These are phyloP conservation scores for Ceratocystis papillata DNA, from an alignment of 2,329 filamentous ascomycete species.

Conservation along the genomic window DNA sequence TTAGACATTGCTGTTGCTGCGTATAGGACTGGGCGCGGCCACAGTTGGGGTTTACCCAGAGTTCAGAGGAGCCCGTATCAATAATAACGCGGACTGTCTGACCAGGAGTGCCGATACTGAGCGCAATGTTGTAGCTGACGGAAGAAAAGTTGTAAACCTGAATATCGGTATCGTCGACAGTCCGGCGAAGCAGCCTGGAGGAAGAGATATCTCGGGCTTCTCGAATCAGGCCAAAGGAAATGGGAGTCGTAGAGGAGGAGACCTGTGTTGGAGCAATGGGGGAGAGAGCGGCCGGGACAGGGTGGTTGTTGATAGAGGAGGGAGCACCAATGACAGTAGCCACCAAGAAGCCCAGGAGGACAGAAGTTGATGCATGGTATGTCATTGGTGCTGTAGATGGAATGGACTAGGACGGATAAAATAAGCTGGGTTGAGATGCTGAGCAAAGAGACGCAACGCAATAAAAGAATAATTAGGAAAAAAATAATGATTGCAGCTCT, in stretches of 20 bases:
- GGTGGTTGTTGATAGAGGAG: background rate
- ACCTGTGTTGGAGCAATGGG: background rate
- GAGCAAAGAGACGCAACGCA: background rate
- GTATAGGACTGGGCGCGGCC: constrained; percentile 22
- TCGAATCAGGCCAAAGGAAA: constrained; percentile 18
- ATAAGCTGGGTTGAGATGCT: background rate
- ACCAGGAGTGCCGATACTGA: constrained; percentile 33
- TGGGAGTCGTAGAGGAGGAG: background rate
- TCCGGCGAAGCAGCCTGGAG: constrained; percentile 13
- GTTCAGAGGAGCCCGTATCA: constrained; percentile 36
- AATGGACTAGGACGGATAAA: background rate
- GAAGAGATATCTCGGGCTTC: constrained; percentile 15
- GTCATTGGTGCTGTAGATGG: constrained; percentile 9
- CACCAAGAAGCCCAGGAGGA: constrained; percentile 17
- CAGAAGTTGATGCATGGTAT: constrained; percentile 3
- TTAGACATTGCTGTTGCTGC: constrained; percentile 23
- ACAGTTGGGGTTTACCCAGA: constrained; percentile 37
- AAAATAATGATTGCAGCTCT: background rate
- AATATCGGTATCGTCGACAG: constrained; percentile 23
- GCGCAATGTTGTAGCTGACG: constrained; percentile 34
- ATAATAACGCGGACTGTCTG: constrained; percentile 34
- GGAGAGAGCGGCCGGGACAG: constrained; percentile 12
- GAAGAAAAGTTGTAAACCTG: constrained; percentile 25
- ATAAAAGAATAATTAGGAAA: constrained; percentile 6
- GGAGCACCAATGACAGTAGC: constrained; percentile 15